Conservation (phyloP, 331 rosid species). For the Rhamnella rubrinervis region DNA sequence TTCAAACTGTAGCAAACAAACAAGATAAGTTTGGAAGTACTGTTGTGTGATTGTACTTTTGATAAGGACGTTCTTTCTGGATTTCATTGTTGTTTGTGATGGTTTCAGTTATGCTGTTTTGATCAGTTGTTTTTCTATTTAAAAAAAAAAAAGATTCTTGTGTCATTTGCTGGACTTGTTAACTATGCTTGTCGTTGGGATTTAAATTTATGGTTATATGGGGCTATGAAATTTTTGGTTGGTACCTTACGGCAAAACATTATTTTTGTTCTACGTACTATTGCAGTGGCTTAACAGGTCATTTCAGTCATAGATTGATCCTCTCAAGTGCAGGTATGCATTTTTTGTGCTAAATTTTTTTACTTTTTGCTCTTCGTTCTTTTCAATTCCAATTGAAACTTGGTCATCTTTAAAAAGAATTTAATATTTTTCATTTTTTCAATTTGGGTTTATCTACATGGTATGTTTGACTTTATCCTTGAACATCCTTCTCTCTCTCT, state of each 20-base stretch:
- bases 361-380: background rate
- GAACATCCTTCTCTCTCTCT: too few relatives aligned
- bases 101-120: background rate
- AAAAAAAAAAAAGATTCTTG: too few relatives aligned
- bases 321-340: conserved; percentile 28
- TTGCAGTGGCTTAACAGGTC: conserved; percentile 35
- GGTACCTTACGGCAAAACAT: background rate
- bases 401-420: background rate
- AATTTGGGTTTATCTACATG: background rate
- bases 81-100: background rate
- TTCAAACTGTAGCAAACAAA: background rate
- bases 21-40: background rate
- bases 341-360: background rate
- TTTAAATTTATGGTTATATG: background rate
- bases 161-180: background rate
- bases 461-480: too few relatives aligned
- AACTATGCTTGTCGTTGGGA: background rate
- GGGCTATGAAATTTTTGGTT: background rate
- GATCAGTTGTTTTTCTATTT: background rate
- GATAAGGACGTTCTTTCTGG: background rate
- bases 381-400: background rate
- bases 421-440: background rate
- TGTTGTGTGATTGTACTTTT: background rate
- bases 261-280: background rate
- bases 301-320: conserved; percentile 12